Percentiles rank a stretch among this genome's conserved stretches.
Evolutionary conservation across 805 yeast species (phyloP).

Genomic region (Ogataea corticis): DNA sequence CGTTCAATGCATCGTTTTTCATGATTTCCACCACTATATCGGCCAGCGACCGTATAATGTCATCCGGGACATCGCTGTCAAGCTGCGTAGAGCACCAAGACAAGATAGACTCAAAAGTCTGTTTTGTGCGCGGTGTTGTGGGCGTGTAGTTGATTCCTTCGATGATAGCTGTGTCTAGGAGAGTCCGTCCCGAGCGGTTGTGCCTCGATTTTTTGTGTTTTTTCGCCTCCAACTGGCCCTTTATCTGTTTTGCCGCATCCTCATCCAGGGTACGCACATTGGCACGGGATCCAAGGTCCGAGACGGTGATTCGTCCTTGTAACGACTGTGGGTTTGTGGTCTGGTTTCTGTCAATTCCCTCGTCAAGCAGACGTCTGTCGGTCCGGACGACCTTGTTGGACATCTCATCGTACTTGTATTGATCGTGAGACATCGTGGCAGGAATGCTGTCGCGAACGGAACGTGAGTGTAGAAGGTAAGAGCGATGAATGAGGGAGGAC

Average conservation of each 20-base stretch:
- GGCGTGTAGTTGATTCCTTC: slow-evolving; percentile 67
- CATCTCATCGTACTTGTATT: slow-evolving; percentile 70
- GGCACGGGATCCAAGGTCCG: slow-evolving; percentile 59
- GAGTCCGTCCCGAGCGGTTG: slow-evolving; percentile 23
- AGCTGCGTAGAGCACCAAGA: slow-evolving; percentile 56
- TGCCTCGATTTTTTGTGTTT: slow-evolving; percentile 12
- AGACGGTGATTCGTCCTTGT: slow-evolving; percentile 62
- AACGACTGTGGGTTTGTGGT: slow-evolving; percentile 72
- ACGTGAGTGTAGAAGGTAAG: neutral
- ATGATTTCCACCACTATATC: slow-evolving; percentile 61
- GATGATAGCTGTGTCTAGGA: slow-evolving; percentile 36
- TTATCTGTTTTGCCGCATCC: slow-evolving; percentile 20
- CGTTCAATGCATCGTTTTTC: slow-evolving; percentile 46
- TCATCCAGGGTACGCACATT: slow-evolving; percentile 9
- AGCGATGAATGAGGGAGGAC: neutral
- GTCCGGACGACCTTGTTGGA: slow-evolving; percentile 69
- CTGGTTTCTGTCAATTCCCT: slow-evolving; percentile 41
- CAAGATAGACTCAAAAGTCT: slow-evolving; percentile 56
- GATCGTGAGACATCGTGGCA: slow-evolving; percentile 2
- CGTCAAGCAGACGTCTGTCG: slow-evolving; percentile 53
- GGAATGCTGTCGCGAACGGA: neutral
- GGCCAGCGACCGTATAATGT: slow-evolving; percentile 67
- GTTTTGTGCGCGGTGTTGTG: slow-evolving; percentile 49
- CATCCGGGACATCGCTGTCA: slow-evolving; percentile 76
- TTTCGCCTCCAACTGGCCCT: slow-evolving; percentile 12